Percentiles rank a stretch among this genome's conserved stretches.
Evolutionary conservation across 2,329 filamentous ascomycete species (phyloP).

Genomic region (Pseudopithomyces maydicus): DNA sequence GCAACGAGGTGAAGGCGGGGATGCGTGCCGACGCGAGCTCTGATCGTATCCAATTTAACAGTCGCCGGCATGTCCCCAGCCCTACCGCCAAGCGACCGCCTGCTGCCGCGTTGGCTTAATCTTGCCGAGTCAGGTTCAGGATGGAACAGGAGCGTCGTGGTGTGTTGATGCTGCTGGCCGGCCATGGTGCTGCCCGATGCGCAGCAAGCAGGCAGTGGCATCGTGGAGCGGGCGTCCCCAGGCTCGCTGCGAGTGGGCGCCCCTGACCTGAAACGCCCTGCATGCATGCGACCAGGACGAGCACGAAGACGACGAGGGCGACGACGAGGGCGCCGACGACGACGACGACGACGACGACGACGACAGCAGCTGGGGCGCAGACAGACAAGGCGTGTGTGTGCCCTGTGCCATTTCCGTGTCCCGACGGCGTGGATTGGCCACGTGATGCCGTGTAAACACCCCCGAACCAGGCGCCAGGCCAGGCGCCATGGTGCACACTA

Average conservation of each 20-base stretch:
- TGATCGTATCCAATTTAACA: slow-evolving; percentile 9
- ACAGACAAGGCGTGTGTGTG: no score
- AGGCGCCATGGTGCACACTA: not conserved
- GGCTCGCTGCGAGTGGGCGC: not conserved
- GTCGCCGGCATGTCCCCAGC: slow-evolving; percentile 1
- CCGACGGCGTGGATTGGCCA: not conserved
- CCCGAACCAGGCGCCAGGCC: not conserved
- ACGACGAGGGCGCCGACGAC: not conserved
- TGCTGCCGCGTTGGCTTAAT: slow-evolving; percentile 10
- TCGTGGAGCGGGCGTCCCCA: not conserved
- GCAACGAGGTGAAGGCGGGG: slow-evolving; percentile 13
- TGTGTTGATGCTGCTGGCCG: not conserved
- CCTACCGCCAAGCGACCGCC: slow-evolving; percentile 3
- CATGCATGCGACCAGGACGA: no score
- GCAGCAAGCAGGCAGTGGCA: slow-evolving; percentile 15
- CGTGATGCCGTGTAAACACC: not conserved
- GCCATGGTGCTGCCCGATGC: slow-evolving; percentile 14
- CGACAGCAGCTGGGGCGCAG: not conserved
- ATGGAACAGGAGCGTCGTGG: slow-evolving; percentile 6
- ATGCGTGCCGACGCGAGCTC: slow-evolving; percentile 6
- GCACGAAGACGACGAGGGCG: not conserved
- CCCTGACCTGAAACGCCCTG: slow-evolving; percentile 15
- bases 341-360: not conserved
- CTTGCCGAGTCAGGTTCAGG: slow-evolving; percentile 30
- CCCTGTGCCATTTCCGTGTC: not conserved